Evolutionary conservation across 2,329 filamentous ascomycete genomes (phyloP), one percentile per base, ranked within the genome.

Genomic region (Cylindrodendrum hubeiense): DNA sequence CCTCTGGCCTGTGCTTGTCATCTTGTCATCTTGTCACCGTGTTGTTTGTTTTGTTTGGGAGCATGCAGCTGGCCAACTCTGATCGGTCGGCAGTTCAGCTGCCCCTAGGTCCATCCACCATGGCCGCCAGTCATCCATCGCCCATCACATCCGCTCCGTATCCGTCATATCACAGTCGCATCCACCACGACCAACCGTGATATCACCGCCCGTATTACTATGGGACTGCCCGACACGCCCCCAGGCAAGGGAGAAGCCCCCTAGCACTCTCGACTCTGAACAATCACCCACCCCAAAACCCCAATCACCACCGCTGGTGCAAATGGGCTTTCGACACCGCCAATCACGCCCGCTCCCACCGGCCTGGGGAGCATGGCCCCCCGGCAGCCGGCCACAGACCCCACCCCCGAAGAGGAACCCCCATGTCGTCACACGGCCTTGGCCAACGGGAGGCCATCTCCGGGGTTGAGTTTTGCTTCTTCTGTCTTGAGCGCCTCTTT

Each of bases 321-420:
- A 21, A 30, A 50, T 33, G 46, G 28, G 28, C 49, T 39, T 21
- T 46, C 26, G 7, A 12, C 28, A 30, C 52, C 49, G 53, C 71
- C 74, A 76, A 76, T 76, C 68, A 76, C 22, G 46, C 46, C 61
- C 60, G 46, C 65, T 75, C 65, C 74, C 75, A 73, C 54, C 58
- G 49, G 52, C 64, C 62, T 75, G 74, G 74, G 71, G 72, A 76
- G 68, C 71, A 70, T 66, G 70, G 65, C 50, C 63, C 70, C 71
- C 71, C 62, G 54, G 69, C 67, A 69, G 63, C 73, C 72, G 72
- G 73, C 65, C 51, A 65, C 69, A 63, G 66, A 60, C 58, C 65
- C 71, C 66, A 64, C 63, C 64, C 69, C 65, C 60, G 63, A 66
- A 43, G 64, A 66, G 61, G 63, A 57, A 39, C 63, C 61, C 62